phyloP scores from a whole-genome alignment of 257 asterid genomes.

The Osmanthus fragrans region DNA sequence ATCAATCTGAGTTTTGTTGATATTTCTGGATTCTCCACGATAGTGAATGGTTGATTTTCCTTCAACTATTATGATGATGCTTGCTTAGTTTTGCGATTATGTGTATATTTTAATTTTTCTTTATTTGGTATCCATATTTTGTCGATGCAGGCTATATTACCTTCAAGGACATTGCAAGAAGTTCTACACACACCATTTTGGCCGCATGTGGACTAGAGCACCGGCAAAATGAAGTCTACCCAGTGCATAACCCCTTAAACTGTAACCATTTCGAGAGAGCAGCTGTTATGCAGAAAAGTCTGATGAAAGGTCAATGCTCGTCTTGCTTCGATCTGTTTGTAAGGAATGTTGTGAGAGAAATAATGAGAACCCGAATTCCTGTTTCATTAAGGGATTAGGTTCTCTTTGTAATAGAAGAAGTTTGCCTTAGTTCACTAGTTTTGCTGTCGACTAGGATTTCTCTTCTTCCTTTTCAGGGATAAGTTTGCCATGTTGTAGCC shows the following conservation, averaged over 20 bases:
- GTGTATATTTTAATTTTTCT: neutral
- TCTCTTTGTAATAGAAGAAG: slow-evolving; percentile 10
- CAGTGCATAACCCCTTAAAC: slow-evolving; percentile 28
- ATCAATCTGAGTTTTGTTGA: too few species aligned
- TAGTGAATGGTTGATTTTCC: neutral
- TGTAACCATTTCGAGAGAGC: slow-evolving; percentile 34
- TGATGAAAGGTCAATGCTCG: slow-evolving; percentile 33
- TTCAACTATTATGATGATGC: neutral
- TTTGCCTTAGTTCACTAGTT: slow-evolving; percentile 9
- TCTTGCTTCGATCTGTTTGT: slow-evolving; percentile 45
- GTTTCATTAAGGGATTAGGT: slow-evolving; percentile 20
- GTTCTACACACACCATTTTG: slow-evolving; percentile 62
- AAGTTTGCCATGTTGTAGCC: neutral
- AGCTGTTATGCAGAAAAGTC: slow-evolving; percentile 19
- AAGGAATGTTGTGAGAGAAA: slow-evolving; percentile 38
- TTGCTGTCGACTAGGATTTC: neutral
- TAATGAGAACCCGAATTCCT: slow-evolving; percentile 24
- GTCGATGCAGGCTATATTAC: slow-evolving; percentile 48
- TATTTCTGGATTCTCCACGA: neutral
- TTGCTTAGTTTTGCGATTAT: neutral
- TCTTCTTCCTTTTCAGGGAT: neutral
- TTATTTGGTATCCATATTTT: slow-evolving; percentile 9
- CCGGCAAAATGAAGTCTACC: slow-evolving; percentile 31
- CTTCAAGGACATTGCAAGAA: slow-evolving; percentile 63
- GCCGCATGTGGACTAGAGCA: slow-evolving; percentile 52